Conservation (phyloP, 805 yeast species). For the Priceomyces carsonii region DNA sequence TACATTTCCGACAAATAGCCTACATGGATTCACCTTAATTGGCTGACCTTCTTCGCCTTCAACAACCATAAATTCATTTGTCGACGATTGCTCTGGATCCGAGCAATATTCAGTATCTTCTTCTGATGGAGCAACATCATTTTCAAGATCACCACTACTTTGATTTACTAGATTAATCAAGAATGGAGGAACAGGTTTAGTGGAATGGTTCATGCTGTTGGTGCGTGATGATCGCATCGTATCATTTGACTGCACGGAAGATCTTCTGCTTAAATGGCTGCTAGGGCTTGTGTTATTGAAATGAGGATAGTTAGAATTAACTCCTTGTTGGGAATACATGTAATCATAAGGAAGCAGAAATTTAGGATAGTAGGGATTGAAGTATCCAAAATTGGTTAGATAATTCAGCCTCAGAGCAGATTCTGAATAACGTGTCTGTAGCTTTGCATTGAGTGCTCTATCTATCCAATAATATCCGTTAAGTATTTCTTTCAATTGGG, state of each 20-base stretch:
- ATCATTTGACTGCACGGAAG: conserved; percentile 14
- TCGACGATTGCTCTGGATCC: conserved; percentile 5
- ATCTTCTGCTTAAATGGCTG: conserved; percentile 11
- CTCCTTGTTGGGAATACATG: conserved; percentile 2
- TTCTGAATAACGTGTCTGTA: conserved; percentile 1
- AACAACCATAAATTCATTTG: conserved; percentile 15
- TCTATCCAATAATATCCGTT: conserved; percentile 28
- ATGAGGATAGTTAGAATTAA: conserved; percentile 2
- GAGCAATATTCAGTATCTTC: background rate
- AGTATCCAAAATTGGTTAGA: background rate
- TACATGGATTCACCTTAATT: conserved; percentile 40
- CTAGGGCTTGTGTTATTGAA: conserved; percentile 6
- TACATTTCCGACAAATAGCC: conserved; percentile 57
- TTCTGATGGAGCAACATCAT: conserved; percentile 6
- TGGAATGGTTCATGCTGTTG: conserved; percentile 7
- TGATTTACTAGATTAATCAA: conserved; percentile 23
- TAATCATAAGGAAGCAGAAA: conserved; percentile 7
- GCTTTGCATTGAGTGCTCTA: conserved; percentile 15
- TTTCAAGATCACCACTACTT: conserved; percentile 6
- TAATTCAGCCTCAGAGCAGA: conserved; percentile 1
- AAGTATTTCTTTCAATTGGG: conserved; percentile 14
- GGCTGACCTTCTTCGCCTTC: conserved; percentile 24
- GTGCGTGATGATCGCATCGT: conserved; percentile 12
- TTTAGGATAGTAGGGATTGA: conserved; percentile 6
- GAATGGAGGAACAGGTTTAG: conserved; percentile 25